Percentiles rank a stretch among this genome's conserved stretches.
Evolutionary conservation across 129 eudicot species (phyloP).

Genomic region (Flaveria trinervia): DNA sequence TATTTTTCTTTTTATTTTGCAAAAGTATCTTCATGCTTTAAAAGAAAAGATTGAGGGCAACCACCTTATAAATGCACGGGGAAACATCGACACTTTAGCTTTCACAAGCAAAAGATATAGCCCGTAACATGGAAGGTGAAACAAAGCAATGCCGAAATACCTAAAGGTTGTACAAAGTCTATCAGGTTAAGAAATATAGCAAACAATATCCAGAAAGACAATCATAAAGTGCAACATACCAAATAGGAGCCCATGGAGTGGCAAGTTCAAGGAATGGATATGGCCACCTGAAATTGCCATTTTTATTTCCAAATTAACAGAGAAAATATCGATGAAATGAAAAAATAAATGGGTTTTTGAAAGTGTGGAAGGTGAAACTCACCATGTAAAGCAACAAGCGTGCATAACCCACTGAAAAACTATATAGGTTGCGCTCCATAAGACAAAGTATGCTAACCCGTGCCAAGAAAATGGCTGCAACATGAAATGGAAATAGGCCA

Average conservation of each 20-base stretch:
- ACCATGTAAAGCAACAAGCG: conserved; percentile 69
- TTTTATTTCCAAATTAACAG: neutral
- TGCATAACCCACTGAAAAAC: conserved; percentile 82
- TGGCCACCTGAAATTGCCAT: conserved; percentile 71
- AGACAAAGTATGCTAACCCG: conserved; percentile 55
- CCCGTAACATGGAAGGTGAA: conserved; percentile 82
- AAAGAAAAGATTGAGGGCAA: conserved; percentile 12
- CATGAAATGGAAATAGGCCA: neutral
- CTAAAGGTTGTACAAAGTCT: conserved; percentile 38
- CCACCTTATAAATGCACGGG: conserved; percentile 61
- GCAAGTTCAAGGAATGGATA: conserved; percentile 84
- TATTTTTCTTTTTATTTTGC: neutral
- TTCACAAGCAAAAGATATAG: conserved; percentile 56
- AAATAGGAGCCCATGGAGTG: conserved; percentile 78
- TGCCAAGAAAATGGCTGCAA: conserved; percentile 78
- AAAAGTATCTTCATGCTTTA: conserved; percentile 7
- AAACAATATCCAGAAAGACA: neutral
- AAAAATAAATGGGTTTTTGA: conserved; percentile 10
- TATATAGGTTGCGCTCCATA: conserved; percentile 62
- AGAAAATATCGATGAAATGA: neutral
- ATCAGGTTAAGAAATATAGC: neutral
- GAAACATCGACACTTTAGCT: conserved; percentile 55
- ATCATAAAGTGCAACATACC: conserved; percentile 38
- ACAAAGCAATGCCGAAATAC: conserved; percentile 70
- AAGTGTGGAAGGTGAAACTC: neutral